Conservation (phyloP, 768 basidiomycete genomes). For the Mycena maculata region DNA sequence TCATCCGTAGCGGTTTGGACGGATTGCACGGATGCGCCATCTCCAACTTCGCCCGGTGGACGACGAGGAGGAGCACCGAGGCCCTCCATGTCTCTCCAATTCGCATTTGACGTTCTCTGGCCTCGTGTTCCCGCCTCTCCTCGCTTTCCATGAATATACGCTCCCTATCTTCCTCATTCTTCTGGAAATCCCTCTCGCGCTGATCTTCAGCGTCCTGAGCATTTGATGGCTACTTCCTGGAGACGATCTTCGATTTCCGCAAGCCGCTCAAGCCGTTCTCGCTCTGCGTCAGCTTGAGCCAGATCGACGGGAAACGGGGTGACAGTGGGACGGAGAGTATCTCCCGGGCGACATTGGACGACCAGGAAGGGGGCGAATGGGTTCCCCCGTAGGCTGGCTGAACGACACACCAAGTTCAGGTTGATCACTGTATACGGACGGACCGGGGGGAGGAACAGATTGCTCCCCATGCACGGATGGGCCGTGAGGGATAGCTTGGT, state of each 20-base stretch:
- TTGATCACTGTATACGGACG: conserved; percentile 10
- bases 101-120: conserved; percentile 59
- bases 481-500: no score
- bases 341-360: conserved; percentile 30
- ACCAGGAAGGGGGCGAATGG: conserved; percentile 21
- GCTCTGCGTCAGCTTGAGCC: conserved; percentile 56
- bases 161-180: conserved; percentile 73
- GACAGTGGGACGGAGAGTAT: conserved; percentile 43
- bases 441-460: not conserved
- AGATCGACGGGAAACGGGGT: conserved; percentile 53
- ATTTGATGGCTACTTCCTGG: conserved; percentile 56
- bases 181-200: conserved; percentile 73
- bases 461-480: no score
- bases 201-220: conserved; percentile 71
- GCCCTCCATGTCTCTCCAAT: conserved; percentile 54
- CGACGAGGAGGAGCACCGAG: conserved; percentile 51
- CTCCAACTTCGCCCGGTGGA: conserved; percentile 44
- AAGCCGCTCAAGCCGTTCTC: conserved; percentile 67
- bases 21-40: conserved; percentile 51
- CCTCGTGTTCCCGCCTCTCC: conserved; percentile 66
- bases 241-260: conserved; percentile 66
- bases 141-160: conserved; percentile 71
- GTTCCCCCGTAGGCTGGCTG: not conserved
- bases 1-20: conserved; percentile 55
- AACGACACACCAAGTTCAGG: not conserved